A percentile compares a stretch with the other conserved stretches of the same genome.
Evolutionary conservation across 2,329 filamentous ascomycete species (phyloP).

Genomic region (Trichophyton benhamiae): DNA sequence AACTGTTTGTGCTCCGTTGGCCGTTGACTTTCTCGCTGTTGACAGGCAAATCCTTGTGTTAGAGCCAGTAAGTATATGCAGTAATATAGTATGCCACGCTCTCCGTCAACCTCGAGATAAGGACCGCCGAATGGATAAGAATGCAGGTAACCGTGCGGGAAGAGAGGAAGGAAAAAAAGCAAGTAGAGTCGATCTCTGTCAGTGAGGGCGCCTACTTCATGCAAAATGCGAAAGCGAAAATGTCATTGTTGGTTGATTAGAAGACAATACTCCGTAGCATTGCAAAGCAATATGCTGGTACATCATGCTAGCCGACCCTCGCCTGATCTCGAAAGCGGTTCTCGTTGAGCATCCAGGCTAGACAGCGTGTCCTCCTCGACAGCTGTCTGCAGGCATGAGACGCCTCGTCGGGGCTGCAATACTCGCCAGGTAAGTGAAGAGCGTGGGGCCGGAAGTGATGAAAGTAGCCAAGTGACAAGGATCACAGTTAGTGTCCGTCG

Average conservation of each 20-base stretch:
- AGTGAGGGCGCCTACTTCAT: neutral
- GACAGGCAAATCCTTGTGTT: neutral
- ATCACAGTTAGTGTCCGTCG: constrained; percentile 3
- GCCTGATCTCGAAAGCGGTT: neutral
- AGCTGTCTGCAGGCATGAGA: neutral
- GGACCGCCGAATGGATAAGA: neutral
- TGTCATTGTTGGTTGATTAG: no score
- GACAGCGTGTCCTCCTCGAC: neutral
- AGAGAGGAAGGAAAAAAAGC: neutral
- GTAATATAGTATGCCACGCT: neutral
- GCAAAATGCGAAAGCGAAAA: neutral
- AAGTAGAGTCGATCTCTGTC: neutral
- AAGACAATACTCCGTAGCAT: neutral
- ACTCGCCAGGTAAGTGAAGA: neutral
- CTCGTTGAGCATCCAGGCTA: neutral
- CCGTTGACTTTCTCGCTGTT: neutral
- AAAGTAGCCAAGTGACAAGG: constrained; percentile 3
- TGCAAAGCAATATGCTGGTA: neutral
- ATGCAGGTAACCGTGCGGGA: neutral
- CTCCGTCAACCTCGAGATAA: neutral
- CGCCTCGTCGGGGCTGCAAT: constrained; percentile 1
- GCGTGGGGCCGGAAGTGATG: constrained; percentile 5
- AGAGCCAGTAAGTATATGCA: neutral
- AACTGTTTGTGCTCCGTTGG: neutral
- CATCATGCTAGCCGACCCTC: neutral